Evolutionary conservation across 2,329 filamentous ascomycete genomes (phyloP).

Genomic region (Monilinia polystroma): DNA sequence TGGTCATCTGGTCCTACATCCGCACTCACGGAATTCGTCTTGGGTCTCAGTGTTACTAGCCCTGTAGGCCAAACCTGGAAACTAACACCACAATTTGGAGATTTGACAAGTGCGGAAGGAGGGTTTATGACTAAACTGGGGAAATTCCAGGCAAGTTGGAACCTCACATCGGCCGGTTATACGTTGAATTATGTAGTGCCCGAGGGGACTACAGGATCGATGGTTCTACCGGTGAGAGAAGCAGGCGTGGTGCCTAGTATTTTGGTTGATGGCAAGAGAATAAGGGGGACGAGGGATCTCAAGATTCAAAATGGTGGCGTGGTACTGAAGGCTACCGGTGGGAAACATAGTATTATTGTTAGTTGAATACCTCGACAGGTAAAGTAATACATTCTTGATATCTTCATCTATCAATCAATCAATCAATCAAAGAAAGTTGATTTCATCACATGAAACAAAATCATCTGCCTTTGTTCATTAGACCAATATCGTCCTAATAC

Average conservation of each 20-base stretch:
- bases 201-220: slow-evolving; percentile 23
- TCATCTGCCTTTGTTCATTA: too few species aligned
- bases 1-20: slow-evolving; percentile 50
- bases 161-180: slow-evolving; percentile 24
- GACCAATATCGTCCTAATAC: too few species aligned
- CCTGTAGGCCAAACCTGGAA: slow-evolving; percentile 42
- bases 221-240: slow-evolving; percentile 23
- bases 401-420: background rate
- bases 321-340: slow-evolving; percentile 5
- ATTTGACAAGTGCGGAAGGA: slow-evolving; percentile 43
- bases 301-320: slow-evolving; percentile 11
- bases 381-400: background rate
- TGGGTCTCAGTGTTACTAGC: slow-evolving; percentile 45
- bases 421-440: too few species aligned
- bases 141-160: slow-evolving; percentile 42
- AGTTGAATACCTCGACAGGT: background rate
- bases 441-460: too few species aligned
- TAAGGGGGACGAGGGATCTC: slow-evolving; percentile 4
- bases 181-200: slow-evolving; percentile 26
- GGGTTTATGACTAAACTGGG: slow-evolving; percentile 45
- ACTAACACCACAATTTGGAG: slow-evolving; percentile 45
- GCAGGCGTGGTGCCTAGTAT: slow-evolving; percentile 24
- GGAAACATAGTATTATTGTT: slow-evolving; percentile 17
- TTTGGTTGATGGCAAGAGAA: slow-evolving; percentile 22
- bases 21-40: slow-evolving; percentile 46